Conservation (phyloP, 805 yeast genomes). For the Saccharomyces eubayanus region DNA sequence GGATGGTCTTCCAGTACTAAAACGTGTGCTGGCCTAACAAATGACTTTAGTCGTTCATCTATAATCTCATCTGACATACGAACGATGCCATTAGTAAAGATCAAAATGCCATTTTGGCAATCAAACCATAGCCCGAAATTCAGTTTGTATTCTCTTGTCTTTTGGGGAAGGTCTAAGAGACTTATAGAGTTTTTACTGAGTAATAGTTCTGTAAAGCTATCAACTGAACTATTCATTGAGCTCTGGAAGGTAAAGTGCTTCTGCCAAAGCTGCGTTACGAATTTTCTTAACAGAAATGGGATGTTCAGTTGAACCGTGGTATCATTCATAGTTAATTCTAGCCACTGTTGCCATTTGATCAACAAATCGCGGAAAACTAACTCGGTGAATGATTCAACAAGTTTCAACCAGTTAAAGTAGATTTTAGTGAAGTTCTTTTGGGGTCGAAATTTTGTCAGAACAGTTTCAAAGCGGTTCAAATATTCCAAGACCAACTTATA, state of each 20-base stretch:
- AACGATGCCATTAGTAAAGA: slow-evolving; percentile 2
- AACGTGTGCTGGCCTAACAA: not conserved
- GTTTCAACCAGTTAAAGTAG: slow-evolving; percentile 10
- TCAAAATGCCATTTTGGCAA: slow-evolving; percentile 2
- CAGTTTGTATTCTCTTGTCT: not conserved
- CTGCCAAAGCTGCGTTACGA: not conserved
- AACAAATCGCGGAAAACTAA: slow-evolving; percentile 11
- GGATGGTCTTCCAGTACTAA: not conserved
- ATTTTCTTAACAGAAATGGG: slow-evolving; percentile 4
- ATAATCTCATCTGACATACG: not conserved
- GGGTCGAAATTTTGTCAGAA: slow-evolving; percentile 7
- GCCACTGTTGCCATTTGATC: slow-evolving; percentile 15
- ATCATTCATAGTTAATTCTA: slow-evolving; percentile 8
- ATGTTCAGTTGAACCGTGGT: slow-evolving; percentile 3
- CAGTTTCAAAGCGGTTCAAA: slow-evolving; percentile 5
- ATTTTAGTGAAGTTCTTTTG: slow-evolving; percentile 3
- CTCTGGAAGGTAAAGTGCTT: slow-evolving; percentile 9
- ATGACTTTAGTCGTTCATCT: not conserved
- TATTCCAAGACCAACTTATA: slow-evolving; percentile 2
- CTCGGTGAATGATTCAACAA: slow-evolving; percentile 13
- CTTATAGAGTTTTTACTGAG: not conserved
- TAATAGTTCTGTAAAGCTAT: not conserved
- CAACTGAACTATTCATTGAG: slow-evolving; percentile 4
- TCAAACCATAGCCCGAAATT: slow-evolving; percentile 7
- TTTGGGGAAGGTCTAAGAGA: not conserved